Conservation (phyloP, 495 filamentous ascomycete species). For the Aspergillus sclerotioniger region DNA sequence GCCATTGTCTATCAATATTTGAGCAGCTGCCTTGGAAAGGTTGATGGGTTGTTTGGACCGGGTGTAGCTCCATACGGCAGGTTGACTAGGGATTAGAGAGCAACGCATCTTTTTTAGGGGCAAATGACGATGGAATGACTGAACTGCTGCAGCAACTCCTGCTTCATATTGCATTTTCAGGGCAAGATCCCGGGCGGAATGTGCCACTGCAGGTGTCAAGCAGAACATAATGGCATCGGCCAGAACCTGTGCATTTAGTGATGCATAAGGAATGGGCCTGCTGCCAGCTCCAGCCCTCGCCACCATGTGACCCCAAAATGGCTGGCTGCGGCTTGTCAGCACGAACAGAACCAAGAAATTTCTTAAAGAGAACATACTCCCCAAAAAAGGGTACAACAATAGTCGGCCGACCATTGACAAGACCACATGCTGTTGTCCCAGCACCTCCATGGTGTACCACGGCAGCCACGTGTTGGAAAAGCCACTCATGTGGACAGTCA, state of each 20-base stretch:
- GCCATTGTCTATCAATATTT: slow-evolving; percentile 57
- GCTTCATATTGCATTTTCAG: slow-evolving; percentile 63
- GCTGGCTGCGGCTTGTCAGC: slow-evolving; percentile 43
- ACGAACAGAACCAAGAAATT: background rate
- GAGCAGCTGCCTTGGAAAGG: slow-evolving; percentile 65
- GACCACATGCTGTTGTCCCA: slow-evolving; percentile 63
- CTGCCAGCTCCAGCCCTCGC: slow-evolving; percentile 64
- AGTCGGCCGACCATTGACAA: slow-evolving; percentile 57
- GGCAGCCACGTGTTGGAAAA: slow-evolving; percentile 59
- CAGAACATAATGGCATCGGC: slow-evolving; percentile 69
- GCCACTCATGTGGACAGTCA: slow-evolving; percentile 64
- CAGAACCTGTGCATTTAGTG: slow-evolving; percentile 59
- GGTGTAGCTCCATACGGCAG: slow-evolving; percentile 68
- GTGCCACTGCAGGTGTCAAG: slow-evolving; percentile 54
- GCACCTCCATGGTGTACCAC: slow-evolving; percentile 68
- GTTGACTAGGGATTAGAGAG: slow-evolving; percentile 58
- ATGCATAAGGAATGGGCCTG: slow-evolving; percentile 69
- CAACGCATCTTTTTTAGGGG: slow-evolving; percentile 66
- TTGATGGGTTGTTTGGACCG: slow-evolving; percentile 43
- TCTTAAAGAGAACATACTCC: slow-evolving; percentile 39
- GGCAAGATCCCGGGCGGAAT: slow-evolving; percentile 59
- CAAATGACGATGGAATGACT: slow-evolving; percentile 65
- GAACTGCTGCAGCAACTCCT: slow-evolving; percentile 70
- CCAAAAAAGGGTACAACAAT: slow-evolving; percentile 65
- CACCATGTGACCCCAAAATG: slow-evolving; percentile 81